Evolutionary conservation across 345 rosid species (phyloP).

Genomic region (Citrus sp.): DNA sequence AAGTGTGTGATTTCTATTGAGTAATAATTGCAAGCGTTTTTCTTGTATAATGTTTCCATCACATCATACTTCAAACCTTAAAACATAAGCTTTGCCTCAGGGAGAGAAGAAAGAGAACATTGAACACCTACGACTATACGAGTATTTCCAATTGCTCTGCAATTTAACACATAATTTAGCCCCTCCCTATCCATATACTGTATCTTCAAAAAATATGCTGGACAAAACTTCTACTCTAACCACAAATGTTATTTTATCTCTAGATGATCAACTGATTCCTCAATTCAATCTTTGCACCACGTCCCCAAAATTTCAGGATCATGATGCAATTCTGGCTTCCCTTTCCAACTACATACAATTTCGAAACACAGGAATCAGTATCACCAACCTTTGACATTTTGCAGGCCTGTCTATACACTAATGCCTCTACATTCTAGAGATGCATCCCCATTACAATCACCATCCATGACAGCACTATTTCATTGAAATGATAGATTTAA

Average conservation of each 20-base stretch:
- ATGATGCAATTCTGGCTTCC: slow-evolving; percentile 4
- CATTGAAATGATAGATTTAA: neutral
- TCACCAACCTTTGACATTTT: slow-evolving; percentile 11
- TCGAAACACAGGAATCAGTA: neutral
- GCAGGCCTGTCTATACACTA: slow-evolving; percentile 10
- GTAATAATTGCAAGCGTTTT: too few species aligned
- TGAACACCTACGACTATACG: too few species aligned
- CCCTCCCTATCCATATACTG: neutral
- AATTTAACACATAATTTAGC: too few species aligned
- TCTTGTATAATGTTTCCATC: neutral
- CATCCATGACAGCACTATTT: slow-evolving; percentile 11
- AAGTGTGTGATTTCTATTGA: neutral
- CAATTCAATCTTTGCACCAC: neutral
- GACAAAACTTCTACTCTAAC: neutral
- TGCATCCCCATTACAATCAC: slow-evolving; percentile 20
- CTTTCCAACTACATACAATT: slow-evolving; percentile 5
- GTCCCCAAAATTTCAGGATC: slow-evolving; percentile 12
- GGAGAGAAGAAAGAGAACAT: too few species aligned
- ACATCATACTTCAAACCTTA: too few species aligned
- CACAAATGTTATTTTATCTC: neutral
- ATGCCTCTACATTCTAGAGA: slow-evolving; percentile 10
- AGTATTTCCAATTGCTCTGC: neutral
- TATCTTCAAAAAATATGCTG: neutral
- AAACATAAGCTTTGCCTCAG: neutral
- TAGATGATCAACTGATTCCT: too few species aligned